Percentiles rank a stretch among this genome's conserved stretches.
Conservation (phyloP, 179 eudicot species). For the Gypsophila paniculata region DNA sequence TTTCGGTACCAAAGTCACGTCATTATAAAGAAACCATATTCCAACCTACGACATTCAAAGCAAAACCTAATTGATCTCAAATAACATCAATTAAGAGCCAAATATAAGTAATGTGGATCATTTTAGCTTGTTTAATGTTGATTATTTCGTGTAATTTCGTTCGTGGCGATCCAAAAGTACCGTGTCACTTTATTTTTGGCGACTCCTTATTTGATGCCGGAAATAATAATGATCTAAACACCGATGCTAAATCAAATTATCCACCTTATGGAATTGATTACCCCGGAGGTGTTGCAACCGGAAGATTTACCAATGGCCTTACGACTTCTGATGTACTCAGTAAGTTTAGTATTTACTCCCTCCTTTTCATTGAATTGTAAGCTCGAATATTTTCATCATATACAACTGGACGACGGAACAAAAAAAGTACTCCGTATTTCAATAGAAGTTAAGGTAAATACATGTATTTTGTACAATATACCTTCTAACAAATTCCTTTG, state of each 20-base stretch:
- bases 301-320: conserved; percentile 20
- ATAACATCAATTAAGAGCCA: background rate
- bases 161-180: background rate
- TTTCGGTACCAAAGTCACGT: too few relatives aligned
- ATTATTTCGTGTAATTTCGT: background rate
- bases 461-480: background rate
- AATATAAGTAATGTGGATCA: background rate
- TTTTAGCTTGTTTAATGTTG: background rate
- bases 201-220: conserved; percentile 23
- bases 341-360: too few relatives aligned
- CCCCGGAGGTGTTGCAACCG: background rate
- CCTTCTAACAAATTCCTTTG: background rate
- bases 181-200: conserved; percentile 16
- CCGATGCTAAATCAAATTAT: conserved; percentile 15
- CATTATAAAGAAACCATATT: too few relatives aligned
- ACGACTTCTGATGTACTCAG: conserved; percentile 12
- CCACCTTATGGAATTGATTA: conserved; percentile 18
- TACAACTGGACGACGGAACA: too few relatives aligned
- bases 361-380: too few relatives aligned
- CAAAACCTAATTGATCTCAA: too few relatives aligned
- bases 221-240: background rate
- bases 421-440: too few relatives aligned
- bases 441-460: too few relatives aligned
- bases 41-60: too few relatives aligned
- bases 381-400: too few relatives aligned